Evolutionary conservation across 2,329 filamentous ascomycete species (phyloP).

Genomic region (Fusarium pseudocircinatum): DNA sequence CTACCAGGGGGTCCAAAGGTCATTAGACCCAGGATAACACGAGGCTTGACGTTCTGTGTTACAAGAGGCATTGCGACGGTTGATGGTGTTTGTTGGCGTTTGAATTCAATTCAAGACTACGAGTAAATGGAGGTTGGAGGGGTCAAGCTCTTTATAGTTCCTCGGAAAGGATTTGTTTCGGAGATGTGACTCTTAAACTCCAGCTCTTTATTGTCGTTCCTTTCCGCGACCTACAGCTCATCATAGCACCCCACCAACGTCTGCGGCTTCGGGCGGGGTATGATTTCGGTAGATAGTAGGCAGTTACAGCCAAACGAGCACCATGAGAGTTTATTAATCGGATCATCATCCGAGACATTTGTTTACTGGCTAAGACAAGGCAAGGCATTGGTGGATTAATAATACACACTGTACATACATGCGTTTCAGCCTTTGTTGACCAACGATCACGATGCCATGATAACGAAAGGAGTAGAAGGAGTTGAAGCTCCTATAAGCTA

Average conservation of each 20-base stretch:
- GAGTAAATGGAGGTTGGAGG: background rate
- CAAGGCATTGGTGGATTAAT: background rate
- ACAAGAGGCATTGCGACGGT: slow-evolving; percentile 57
- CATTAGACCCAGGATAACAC: slow-evolving; percentile 87
- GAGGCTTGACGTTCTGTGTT: slow-evolving; percentile 61
- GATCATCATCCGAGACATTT: background rate
- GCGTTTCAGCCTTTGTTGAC: background rate
- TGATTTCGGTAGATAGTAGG: background rate
- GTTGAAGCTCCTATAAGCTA: background rate
- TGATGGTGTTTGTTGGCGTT: background rate
- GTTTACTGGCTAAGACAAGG: background rate
- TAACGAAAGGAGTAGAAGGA: background rate
- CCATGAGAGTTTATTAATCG: background rate
- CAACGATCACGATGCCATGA: background rate
- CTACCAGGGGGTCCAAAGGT: slow-evolving; percentile 76
- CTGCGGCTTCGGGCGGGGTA: slow-evolving; percentile 31
- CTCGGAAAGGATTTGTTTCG: background rate
- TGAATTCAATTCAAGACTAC: background rate
- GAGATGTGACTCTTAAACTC: slow-evolving; percentile 37
- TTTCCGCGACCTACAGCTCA: slow-evolving; percentile 2
- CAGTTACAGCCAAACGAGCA: background rate
- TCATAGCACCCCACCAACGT: slow-evolving; percentile 20
- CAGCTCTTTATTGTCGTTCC: slow-evolving; percentile 23
- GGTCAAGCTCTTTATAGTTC: slow-evolving; percentile 11
- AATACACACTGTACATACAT: background rate